Percentiles rank a stretch among this genome's conserved stretches.
phyloP scores from a whole-genome alignment of 129 eudicot species.

The Flaveria robusta region DNA sequence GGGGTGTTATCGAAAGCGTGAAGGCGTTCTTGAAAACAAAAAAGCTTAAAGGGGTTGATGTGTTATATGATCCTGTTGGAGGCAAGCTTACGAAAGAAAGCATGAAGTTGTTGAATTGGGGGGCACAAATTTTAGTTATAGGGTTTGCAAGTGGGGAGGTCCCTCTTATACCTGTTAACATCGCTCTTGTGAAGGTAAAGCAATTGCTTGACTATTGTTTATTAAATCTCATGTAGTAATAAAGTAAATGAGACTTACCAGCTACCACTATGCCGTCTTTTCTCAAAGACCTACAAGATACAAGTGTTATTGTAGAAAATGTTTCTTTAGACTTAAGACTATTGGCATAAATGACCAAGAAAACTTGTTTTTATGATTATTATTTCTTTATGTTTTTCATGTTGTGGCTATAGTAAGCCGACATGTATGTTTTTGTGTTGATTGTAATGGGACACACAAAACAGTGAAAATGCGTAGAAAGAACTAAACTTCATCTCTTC shows the following conservation, averaged over 20 bases:
- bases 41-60: conserved; percentile 92
- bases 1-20: conserved; percentile 62
- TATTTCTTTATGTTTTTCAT: neutral
- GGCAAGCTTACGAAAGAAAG: conserved; percentile 92
- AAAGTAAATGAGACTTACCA: too few relatives aligned
- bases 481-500: neutral
- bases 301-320: too few relatives aligned
- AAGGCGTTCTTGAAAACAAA: conserved; percentile 70
- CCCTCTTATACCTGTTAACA: conserved; percentile 91
- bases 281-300: too few relatives aligned
- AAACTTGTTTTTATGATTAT: neutral
- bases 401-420: neutral
- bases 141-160: conserved; percentile 99
- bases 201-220: conserved; percentile 5
- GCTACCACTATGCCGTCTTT: too few relatives aligned
- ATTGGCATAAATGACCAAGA: neutral
- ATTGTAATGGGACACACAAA: neutral
- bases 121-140: conserved; percentile 91
- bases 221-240: neutral
- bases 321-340: too few relatives aligned
- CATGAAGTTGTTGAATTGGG: conserved; percentile 87
- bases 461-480: neutral
- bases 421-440: neutral
- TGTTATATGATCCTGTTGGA: conserved; percentile 98
- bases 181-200: conserved; percentile 93